Evolutionary conservation across 2,329 filamentous ascomycete genomes (phyloP).

Genomic region (Metarhizium robertsii): DNA sequence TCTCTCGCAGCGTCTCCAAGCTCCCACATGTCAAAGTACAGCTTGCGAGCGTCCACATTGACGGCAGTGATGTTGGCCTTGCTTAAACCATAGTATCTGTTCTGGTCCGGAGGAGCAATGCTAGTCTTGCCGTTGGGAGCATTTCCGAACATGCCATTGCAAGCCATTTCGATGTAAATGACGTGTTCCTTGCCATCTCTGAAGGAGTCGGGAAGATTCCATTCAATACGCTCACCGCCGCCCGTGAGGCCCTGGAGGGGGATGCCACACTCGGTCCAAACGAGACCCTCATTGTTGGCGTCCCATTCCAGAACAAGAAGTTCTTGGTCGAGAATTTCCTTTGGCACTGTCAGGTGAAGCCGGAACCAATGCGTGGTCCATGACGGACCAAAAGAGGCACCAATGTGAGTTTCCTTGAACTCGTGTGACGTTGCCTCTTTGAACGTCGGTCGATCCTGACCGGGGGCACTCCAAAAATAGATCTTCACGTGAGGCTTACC

Average conservation of each 20-base stretch:
- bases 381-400: conserved; percentile 78
- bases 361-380: conserved; percentile 99
- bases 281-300: conserved; percentile 83
- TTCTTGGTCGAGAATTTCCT: conserved; percentile 62
- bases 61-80: conserved; percentile 83
- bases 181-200: conserved; percentile 78
- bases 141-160: conserved; percentile 97
- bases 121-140: conserved; percentile 65
- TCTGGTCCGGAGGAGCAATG: conserved; percentile 82
- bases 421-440: conserved; percentile 67
- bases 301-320: conserved; percentile 97
- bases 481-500: conserved; percentile 74
- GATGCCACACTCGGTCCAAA: conserved; percentile 86
- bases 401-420: conserved; percentile 66
- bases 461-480: conserved; percentile 75
- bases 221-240: conserved; percentile 79
- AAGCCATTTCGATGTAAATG: conserved; percentile 97
- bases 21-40: conserved; percentile 93
- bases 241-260: conserved; percentile 89
- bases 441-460: conserved; percentile 74
- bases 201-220: conserved; percentile 76
- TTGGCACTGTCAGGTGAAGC: conserved; percentile 67
- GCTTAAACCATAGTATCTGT: conserved; percentile 67
- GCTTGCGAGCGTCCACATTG: conserved; percentile 71
- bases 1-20: conserved; percentile 87